Conservation (phyloP, 75 land plant genomes). For the Pseudotsuga menziesii region DNA sequence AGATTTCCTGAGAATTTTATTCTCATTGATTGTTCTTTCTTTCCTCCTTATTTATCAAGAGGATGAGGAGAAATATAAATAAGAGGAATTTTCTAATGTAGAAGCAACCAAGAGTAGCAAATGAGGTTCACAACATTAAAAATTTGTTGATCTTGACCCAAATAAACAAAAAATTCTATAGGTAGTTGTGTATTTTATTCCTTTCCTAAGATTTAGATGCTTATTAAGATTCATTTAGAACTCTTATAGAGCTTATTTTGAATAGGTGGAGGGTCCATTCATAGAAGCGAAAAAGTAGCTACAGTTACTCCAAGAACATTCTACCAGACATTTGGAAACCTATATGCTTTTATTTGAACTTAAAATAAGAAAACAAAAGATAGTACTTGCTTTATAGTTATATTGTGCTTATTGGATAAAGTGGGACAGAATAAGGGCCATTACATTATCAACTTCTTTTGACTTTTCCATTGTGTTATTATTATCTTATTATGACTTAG, state of each 20-base stretch:
- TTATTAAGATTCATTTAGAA: too few relatives aligned
- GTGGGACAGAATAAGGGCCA: too few relatives aligned
- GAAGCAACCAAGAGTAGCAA: constrained; percentile 66
- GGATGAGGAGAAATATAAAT: constrained; percentile 74
- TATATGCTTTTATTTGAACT: constrained; percentile 92
- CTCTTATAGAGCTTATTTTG: too few relatives aligned
- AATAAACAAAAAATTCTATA: constrained; percentile 92
- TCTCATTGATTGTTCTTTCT: too few relatives aligned
- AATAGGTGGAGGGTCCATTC: constrained; percentile 90
- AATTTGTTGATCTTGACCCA: constrained; percentile 88
- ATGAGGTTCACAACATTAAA: constrained; percentile 40
- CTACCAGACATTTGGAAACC: constrained; percentile 71
- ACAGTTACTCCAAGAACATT: constrained; percentile 84
- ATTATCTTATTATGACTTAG: too few relatives aligned
- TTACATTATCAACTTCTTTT: too few relatives aligned
- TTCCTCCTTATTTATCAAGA: too few relatives aligned
- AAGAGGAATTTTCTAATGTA: constrained; percentile 48
- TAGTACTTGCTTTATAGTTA: constrained; percentile 92
- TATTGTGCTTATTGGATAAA: background rate
- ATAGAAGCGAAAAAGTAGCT: constrained; percentile 87
- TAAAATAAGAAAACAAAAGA: constrained; percentile 82
- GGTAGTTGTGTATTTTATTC: too few relatives aligned
- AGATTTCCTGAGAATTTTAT: too few relatives aligned
- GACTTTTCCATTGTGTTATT: too few relatives aligned
- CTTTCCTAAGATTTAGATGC: too few relatives aligned